A percentile compares a stretch with the other conserved stretches of the same genome.
These are phyloP conservation scores for Euphorbia celastroides DNA, from an alignment of 441 rosid genomes.

Conservation along the genomic window DNA sequence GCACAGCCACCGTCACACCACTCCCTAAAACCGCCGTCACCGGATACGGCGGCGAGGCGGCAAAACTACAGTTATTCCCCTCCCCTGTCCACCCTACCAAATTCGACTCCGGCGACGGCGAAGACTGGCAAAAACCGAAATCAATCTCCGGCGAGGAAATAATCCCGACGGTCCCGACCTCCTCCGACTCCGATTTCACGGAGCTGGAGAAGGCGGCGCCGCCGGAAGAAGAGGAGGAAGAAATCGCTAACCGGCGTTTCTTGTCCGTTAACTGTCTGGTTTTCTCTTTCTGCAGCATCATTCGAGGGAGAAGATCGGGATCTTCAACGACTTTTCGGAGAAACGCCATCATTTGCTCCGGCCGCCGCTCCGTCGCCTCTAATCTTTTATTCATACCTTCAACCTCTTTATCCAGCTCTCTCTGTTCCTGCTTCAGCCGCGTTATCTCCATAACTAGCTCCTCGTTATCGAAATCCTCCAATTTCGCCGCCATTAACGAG, in stretches of 20 bases:
- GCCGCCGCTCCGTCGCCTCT: conserved; percentile 75
- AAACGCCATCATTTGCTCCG: conserved; percentile 80
- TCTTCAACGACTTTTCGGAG: conserved; percentile 66
- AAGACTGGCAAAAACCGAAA: conserved; percentile 15
- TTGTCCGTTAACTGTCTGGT: conserved; percentile 33
- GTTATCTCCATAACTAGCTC: conserved; percentile 62
- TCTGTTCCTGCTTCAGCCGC: conserved; percentile 71
- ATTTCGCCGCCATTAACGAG: conserved; percentile 22
- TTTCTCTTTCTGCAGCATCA: conserved; percentile 49
- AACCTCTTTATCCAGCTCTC: conserved; percentile 48
- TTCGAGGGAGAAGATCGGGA: conserved; percentile 67
- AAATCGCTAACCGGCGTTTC: conserved; percentile 44
- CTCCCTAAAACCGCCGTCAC: conserved; percentile 12
- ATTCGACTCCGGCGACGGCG: conserved; percentile 34
- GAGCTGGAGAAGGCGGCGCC: conserved; percentile 35
- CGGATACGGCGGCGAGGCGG: conserved; percentile 7
- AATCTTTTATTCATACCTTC: conserved; percentile 61
- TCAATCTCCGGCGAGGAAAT: conserved; percentile 31
- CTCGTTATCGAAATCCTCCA: conserved; percentile 51
- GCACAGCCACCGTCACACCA: background rate
- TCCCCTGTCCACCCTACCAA: conserved; percentile 29
- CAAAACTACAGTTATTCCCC: conserved; percentile 4
- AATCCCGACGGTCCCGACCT: conserved; percentile 29
- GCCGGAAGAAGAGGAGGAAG: conserved; percentile 31
- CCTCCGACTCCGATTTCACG: conserved; percentile 48